Conservation (phyloP, 768 basidiomycete species). For the Myochromella boudieri region DNA sequence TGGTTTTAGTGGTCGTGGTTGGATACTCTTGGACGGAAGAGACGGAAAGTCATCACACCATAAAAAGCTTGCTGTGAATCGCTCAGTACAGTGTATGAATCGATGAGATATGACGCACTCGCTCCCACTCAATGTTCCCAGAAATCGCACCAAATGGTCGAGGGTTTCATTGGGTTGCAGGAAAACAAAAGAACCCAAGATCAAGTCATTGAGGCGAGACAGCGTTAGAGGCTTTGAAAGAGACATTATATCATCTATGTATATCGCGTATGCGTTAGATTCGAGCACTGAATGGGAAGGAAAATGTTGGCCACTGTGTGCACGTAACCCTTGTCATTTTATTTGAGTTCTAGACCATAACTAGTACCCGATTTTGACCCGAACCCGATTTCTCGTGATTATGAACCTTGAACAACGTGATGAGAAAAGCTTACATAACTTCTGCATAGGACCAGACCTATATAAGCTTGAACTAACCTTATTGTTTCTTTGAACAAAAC, state of each 20-base stretch:
- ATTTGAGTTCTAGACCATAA: neutral
- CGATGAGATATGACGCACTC: conserved; percentile 51
- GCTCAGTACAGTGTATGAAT: conserved; percentile 6
- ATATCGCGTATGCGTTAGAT: too few species aligned
- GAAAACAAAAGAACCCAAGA: conserved; percentile 62
- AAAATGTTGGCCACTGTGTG: neutral
- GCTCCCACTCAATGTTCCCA: conserved; percentile 85
- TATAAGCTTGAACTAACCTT: conserved; percentile 14
- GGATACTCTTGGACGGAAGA: neutral
- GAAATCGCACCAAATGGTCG: conserved; percentile 71
- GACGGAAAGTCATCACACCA: conserved; percentile 41
- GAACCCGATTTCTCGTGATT: neutral
- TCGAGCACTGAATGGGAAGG: neutral
- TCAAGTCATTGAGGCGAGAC: conserved; percentile 56
- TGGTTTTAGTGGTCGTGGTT: neutral
- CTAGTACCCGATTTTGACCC: neutral
- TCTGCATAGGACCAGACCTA: conserved; percentile 24
- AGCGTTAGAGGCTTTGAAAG: conserved; percentile 46
- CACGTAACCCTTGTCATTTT: too few species aligned
- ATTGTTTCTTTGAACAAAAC: conserved; percentile 59
- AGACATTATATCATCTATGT: conserved; percentile 43
- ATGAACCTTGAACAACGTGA: conserved; percentile 7
- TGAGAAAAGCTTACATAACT: conserved; percentile 46
- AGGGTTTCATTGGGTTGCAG: conserved; percentile 63
- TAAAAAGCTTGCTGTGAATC: conserved; percentile 66